Evolutionary conservation across 1,284 basidiomycete genomes (phyloP), one percentile per base, ranked within the genome.

Genomic region (Chalciporus sp.): DNA sequence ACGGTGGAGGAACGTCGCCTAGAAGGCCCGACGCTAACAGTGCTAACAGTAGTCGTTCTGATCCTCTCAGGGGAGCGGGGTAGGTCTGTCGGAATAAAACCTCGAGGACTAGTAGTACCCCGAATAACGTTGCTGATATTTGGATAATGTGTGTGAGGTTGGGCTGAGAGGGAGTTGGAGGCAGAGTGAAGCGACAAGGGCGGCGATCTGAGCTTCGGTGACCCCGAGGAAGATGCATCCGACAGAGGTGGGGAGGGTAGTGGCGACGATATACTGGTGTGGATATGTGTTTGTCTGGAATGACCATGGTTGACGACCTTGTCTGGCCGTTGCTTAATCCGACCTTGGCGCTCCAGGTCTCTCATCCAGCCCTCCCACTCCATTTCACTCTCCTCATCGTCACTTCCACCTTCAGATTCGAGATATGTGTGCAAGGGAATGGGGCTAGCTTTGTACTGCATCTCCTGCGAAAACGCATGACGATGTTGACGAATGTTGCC

Each of bases 291-390:
- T 27, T 42, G 52, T 52, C 31, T 47, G 12, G 42, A 40, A 19
- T 8, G 14, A n/a, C 12, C 23, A 31, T 45, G 28, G 39, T 14
- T 53, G 14, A 28, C 23, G 20, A 29, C 52, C 31, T 47, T 62
- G 20, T 47, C 55, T 35, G 45, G 46, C 42, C 29, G 49, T 12
- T 53, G 54, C 40, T 56, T 56, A 28, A 60, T 56, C 26, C 60
- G 61, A 19, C 60, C 62, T 60, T 80, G 80, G 7, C 81, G 73
- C 37, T 73, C 69, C 28, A 84, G 59, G 62, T 83, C 83, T 9
- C 72, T 74, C 61, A 73, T 71, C 83, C 83, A 85, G 6, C 75
- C 77, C 7, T 81, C 75, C 83, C 83, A 85, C 57, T 85, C 83
- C n/a, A 74, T 69, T 60, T 84, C 83, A 57, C 80, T 79, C 20